These are phyloP conservation scores for Panicum virgatum DNA, from an alignment of 202 grass and related monocot genomes.

Conservation along the genomic window DNA sequence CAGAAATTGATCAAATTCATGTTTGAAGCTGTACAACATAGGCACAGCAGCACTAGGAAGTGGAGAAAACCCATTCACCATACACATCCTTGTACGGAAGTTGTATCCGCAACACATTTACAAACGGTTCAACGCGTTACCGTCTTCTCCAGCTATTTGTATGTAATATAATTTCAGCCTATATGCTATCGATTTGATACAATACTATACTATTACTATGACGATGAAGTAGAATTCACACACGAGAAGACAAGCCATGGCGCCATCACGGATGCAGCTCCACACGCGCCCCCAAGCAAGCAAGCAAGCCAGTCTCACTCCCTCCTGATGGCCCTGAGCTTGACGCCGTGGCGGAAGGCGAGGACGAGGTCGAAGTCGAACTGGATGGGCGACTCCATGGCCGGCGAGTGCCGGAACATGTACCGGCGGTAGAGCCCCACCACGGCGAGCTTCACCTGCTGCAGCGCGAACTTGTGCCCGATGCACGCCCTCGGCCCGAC, in stretches of 20 bases:
- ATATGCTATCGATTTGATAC: neutral
- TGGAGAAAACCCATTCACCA: neutral
- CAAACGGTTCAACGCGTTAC: neutral
- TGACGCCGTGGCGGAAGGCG: conserved; percentile 77
- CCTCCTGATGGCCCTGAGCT: conserved; percentile 68
- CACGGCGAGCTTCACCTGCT: conserved; percentile 83
- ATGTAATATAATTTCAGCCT: neutral
- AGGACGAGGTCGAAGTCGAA: conserved; percentile 87
- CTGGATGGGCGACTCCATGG: conserved; percentile 80
- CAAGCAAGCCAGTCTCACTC: neutral
- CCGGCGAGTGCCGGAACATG: conserved; percentile 73
- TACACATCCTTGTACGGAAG: too few species aligned
- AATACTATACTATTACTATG: neutral
- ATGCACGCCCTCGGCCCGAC: conserved; percentile 81
- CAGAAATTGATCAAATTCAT: neutral
- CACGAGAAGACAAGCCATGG: neutral
- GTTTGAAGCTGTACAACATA: neutral
- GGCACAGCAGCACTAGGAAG: neutral
- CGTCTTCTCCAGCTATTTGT: neutral
- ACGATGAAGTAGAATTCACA: neutral
- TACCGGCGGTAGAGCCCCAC: conserved; percentile 68
- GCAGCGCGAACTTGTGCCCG: conserved; percentile 84
- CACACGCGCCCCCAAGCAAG: neutral
- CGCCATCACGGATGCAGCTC: neutral
- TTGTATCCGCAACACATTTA: neutral